These are phyloP conservation scores for Fusarium sp. DNA, from an alignment of 2,329 filamentous ascomycete genomes.

Conservation along the genomic window DNA sequence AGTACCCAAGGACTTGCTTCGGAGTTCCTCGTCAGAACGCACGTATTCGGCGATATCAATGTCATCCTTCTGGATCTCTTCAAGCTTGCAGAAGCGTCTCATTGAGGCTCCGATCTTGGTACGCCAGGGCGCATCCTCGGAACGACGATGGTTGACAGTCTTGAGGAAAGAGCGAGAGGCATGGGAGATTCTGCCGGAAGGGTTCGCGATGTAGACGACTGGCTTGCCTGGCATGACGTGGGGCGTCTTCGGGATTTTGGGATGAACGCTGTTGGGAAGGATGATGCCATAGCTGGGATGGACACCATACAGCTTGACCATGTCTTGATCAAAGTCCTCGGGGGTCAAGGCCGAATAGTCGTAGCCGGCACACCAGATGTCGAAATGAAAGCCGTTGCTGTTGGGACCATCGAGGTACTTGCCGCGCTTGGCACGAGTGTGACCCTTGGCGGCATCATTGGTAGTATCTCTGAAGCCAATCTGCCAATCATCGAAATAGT, in stretches of 20 bases:
- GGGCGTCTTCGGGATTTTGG: conserved; percentile 50
- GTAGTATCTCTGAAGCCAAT: conserved; percentile 71
- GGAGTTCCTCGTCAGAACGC: conserved; percentile 50
- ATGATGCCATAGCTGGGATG: conserved; percentile 68
- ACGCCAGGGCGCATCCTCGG: conserved; percentile 50
- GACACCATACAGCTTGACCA: conserved; percentile 62
- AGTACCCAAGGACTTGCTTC: conserved; percentile 52
- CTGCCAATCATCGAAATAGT: conserved; percentile 64
- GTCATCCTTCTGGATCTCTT: conserved; percentile 50
- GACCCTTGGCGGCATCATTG: conserved; percentile 66
- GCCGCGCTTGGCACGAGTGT: conserved; percentile 64
- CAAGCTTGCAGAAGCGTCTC: conserved; percentile 54
- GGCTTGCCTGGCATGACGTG: conserved; percentile 61
- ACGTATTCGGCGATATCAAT: conserved; percentile 50
- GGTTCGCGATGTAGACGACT: conserved; percentile 61
- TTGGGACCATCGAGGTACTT: conserved; percentile 67
- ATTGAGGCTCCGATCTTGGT: conserved; percentile 51
- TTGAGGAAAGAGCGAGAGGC: conserved; percentile 60
- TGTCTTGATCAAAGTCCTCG: conserved; percentile 63
- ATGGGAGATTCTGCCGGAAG: conserved; percentile 61
- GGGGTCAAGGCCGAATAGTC: conserved; percentile 63
- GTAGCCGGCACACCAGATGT: conserved; percentile 65
- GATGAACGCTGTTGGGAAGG: conserved; percentile 59
- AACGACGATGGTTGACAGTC: conserved; percentile 51
- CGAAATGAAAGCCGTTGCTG: conserved; percentile 65